Base-by-base conservation (phyloP, 768 basidiomycete genomes). In the Coprinellus aureogranulatus region DNA sequence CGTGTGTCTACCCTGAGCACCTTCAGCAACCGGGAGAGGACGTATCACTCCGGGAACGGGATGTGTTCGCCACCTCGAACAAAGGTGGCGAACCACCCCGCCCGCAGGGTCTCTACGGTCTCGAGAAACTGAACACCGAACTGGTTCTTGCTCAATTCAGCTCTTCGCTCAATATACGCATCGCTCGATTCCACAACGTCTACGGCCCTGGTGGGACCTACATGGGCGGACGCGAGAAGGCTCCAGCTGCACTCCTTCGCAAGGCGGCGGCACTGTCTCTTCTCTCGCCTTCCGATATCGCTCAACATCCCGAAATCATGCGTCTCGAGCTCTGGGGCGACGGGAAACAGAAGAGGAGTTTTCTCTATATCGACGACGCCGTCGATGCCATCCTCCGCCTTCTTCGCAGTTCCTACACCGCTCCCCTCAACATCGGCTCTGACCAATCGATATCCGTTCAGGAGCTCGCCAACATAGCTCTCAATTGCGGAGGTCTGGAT, bases 261-360 rank as follows among this genome's bases (percentile, higher is more conserved):
- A 86, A 85, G 61, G 81, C 81, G 1, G 46, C 78, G 14, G 75
- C 74, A 0, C 67, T 68, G 23, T 65, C 71, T 41, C 54, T 71
- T 20, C 50, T 62, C 1, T 8, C 41, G 5, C 41, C 41, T 10
- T 6, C 41, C 41, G 18, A n/a, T n/a, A 8, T 16, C 18, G 14
- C 6, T 6, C 51, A 52, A 10, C 40, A 54, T 31, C 4, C 53
- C 20, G 27, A 45, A 2, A 59, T 56, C 14, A 52, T 54, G 12
- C n/a, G n/a, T 5, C 67, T 85, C 31, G 83, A 86, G 64, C 76
- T 86, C 30, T 86, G 84, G 83, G 84, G 85, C 0, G 72, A 78
- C 54, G 85, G 84, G 2, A 59, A 34, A 1, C 84, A 86, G 57
- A 71, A 77, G 6, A 72, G 85, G 1, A 84, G 81, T 55, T 85